Evolutionary conservation across 2,329 filamentous ascomycete species (phyloP), one percentile per base, ranked within the genome.

Genomic region (Alternaria sp.): DNA sequence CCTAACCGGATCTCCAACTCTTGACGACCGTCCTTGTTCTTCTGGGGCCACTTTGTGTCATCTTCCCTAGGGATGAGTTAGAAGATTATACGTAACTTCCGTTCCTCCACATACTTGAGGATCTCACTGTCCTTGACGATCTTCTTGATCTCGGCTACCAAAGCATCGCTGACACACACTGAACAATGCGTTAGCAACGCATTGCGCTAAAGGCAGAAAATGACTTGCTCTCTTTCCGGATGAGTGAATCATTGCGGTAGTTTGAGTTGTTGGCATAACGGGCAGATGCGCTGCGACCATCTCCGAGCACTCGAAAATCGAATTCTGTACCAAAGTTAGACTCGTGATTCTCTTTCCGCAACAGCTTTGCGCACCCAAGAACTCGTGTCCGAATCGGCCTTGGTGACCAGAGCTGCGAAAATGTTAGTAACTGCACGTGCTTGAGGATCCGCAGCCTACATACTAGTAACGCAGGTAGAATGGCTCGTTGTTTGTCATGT

Each of bases 231-330:
- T 99, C 96, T 94, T 99, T 99, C 70, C 96, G 92, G 78, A 99
- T 99, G 72, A 99, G 85, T 67, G 94, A 97, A 80, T 99, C 96
- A 82, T 99, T 99, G 77, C 96, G 90, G 84, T 99, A 99, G 83
- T 99, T 99, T 61, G 95, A 98, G 82, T 99, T 99, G 86, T 99
- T 99, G 69, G 96, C 96, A 83, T 99, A 99, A 82, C 96, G 90
- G 30, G 95, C 94, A 56, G 96, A 92, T 8, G 96, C 96, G 78
- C 94, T 97, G 65, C 93, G 89, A 55, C 96, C 96, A 79, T 99
- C 96, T 58, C 93, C 93, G 49, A 98, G 88, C 23, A 94, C 93
- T 60, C 95, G 89, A 76, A 99, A 96, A 80, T 99, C 96, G 80
- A 99, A 99, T 82, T 99, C 95, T 98, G 14, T 2, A 37, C 14